A percentile compares a stretch with the other conserved stretches of the same genome.
Conservation (phyloP, 1,139 yeast species). For the Taphrina communis region DNA sequence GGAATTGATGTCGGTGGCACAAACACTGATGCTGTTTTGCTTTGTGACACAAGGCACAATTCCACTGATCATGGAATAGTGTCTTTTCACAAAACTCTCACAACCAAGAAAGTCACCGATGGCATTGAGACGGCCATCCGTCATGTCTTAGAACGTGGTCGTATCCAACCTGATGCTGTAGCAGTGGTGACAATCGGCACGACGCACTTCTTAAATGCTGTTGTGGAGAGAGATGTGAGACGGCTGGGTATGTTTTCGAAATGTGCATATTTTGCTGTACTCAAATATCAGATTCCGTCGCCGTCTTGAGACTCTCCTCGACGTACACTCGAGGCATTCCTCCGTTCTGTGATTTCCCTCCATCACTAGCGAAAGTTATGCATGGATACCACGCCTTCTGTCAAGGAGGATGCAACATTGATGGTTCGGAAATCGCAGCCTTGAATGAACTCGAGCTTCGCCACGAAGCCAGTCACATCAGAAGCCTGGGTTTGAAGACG, state of each 20-base stretch:
- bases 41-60: conserved; percentile 52
- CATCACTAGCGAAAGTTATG: conserved; percentile 51
- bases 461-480: conserved; percentile 51
- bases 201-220: conserved; percentile 58
- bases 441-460: conserved; percentile 52
- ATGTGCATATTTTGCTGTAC: not conserved
- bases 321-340: conserved; percentile 53
- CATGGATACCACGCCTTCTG: conserved; percentile 52
- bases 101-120: conserved; percentile 56
- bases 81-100: conserved; percentile 55
- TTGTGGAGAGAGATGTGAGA: conserved; percentile 55
- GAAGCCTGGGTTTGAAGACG: conserved; percentile 50
- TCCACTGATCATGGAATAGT: conserved; percentile 52
- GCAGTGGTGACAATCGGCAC: conserved; percentile 57
- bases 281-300: conserved; percentile 50
- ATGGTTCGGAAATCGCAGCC: conserved; percentile 52
- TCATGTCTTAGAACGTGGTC: conserved; percentile 48
- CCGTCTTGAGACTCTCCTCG: conserved; percentile 55
- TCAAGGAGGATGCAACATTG: conserved; percentile 56
- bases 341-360: conserved; percentile 57
- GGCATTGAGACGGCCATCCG: conserved; percentile 55
- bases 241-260: conserved; percentile 48
- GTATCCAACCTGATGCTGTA: conserved; percentile 50
- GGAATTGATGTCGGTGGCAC: conserved; percentile 62
- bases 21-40: conserved; percentile 58